Base-by-base conservation (phyloP, 2,329 filamentous ascomycete genomes). In the Cryphonectria parasitica region DNA sequence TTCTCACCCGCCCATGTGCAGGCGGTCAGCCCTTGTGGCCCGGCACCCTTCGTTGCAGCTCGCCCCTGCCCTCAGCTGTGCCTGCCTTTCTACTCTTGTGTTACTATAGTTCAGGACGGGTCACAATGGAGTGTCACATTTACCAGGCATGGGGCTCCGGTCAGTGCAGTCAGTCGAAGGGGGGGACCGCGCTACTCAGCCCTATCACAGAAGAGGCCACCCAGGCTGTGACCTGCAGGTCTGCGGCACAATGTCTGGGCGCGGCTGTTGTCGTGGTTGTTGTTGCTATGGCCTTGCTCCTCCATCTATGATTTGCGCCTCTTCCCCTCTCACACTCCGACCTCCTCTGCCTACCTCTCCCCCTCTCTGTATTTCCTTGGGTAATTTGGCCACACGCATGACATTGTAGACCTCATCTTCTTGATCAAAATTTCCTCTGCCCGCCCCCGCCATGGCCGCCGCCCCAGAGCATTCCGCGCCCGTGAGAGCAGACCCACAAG, bases 391-490 rank as follows among this genome's bases (percentile, higher is more conserved):
- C 22, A n/a, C 45, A 19, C 45, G 22, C 45, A 49, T n/a, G 45
- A 49, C 22, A 49, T 49, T 1, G 22, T n/a, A n/a, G 3, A n/a
- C 22, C 7, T n/a, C 6, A n/a, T n/a, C 45, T 49, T 7, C 43
- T 45, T 49, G 22, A 49, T n/a, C 22, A 45, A 19, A 22, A n/a
- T 6, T n/a, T 49, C 19, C 45, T 10, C 22, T n/a, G 36, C 36
- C 11, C n/a, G n/a, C n/a, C 11, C 22, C 28, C 19, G 31, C 34
- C 22, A 72, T 72, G 70, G 72, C 62, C 74, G 71, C 62, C 74
- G 73, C 60, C 72, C 73, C 43, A 54, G 60, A 49, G 68, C 36
- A 54, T 45, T 58, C 70, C 19, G 25, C 52, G n/a, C 45, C 68
- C 22, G 22, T 39, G 66, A 28, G 25, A 7, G 11, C 60, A 19